Percentiles rank a stretch among this genome's conserved stretches.
phyloP scores from a whole-genome alignment of 2,329 filamentous ascomycete species.

The Cercospora sp. region DNA sequence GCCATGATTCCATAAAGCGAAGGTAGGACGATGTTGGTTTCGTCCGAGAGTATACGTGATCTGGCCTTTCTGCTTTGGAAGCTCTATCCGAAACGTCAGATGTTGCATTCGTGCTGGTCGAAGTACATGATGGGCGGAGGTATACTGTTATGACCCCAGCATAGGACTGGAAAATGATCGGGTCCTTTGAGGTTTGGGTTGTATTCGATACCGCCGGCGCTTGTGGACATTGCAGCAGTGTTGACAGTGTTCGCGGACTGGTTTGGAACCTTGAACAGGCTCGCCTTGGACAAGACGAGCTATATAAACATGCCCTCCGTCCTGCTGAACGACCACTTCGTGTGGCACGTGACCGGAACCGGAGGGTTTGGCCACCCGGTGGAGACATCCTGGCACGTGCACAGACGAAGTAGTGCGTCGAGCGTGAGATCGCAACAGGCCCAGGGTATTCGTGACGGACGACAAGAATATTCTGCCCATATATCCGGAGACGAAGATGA shows the following conservation, averaged over 20 bases:
- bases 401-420: background rate
- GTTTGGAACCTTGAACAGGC: background rate
- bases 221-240: background rate
- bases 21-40: conserved; percentile 5
- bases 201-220: conserved; percentile 6
- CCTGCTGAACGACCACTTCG: background rate
- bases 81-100: background rate
- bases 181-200: conserved; percentile 12
- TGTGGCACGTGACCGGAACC: background rate
- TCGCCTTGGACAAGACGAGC: background rate
- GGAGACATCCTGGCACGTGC: background rate
- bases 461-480: background rate
- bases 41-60: conserved; percentile 7
- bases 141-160: conserved; percentile 15
- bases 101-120: background rate
- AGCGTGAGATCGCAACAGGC: background rate
- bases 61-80: conserved; percentile 15
- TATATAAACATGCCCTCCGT: background rate
- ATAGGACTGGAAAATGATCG: conserved; percentile 13
- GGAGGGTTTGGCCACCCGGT: background rate
- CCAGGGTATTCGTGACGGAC: background rate
- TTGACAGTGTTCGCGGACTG: background rate
- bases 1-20: conserved; percentile 9
- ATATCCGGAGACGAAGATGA: background rate
- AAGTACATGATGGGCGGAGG: background rate